Evolutionary conservation across 129 eudicot genomes (phyloP).

Genomic region (Dittrichia graveolens): DNA sequence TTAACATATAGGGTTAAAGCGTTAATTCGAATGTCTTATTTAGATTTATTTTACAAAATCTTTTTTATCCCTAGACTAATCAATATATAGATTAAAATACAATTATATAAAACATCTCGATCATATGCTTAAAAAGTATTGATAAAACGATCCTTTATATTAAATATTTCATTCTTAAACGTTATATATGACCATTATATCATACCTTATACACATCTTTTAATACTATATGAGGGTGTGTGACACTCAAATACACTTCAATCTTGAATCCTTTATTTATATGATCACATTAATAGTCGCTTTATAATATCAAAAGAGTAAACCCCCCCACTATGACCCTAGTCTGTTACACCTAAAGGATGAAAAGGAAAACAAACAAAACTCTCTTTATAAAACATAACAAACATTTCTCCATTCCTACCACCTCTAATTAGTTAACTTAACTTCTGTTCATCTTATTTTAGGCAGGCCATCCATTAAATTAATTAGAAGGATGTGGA

Average conservation of each 20-base stretch:
- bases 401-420: background rate
- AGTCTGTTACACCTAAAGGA: slow-evolving; percentile 22
- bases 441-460: too few species aligned
- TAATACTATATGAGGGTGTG: background rate
- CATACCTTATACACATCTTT: background rate
- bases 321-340: slow-evolving; percentile 7
- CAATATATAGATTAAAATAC: too few species aligned
- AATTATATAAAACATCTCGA: too few species aligned
- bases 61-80: too few species aligned
- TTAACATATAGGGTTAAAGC: too few species aligned
- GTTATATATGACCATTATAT: too few species aligned
- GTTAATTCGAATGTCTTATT: too few species aligned
- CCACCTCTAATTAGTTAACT: background rate
- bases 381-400: too few species aligned
- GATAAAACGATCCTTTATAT: too few species aligned
- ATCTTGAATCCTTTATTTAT: background rate
- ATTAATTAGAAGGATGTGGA: slow-evolving; percentile 46
- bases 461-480: background rate
- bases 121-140: too few species aligned
- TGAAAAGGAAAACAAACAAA: slow-evolving; percentile 3
- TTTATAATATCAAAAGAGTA: slow-evolving; percentile 3
- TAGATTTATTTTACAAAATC: too few species aligned
- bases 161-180: too few species aligned
- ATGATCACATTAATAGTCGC: background rate
- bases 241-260: background rate